These are phyloP conservation scores for Amaranthus palmeri DNA, from an alignment of 148 eudicot genomes.

Conservation along the genomic window DNA sequence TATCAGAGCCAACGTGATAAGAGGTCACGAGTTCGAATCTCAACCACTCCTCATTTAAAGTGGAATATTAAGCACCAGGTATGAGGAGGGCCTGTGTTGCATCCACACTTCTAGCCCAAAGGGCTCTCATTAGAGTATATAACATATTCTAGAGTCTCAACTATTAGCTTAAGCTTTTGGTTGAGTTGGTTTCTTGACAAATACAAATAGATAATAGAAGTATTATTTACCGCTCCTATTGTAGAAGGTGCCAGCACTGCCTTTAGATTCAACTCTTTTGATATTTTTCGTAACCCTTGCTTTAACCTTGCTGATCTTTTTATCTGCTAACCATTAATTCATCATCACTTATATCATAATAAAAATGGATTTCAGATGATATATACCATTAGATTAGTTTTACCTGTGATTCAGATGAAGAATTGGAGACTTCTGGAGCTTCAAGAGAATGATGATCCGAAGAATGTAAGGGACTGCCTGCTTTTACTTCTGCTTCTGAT, in stretches of 20 bases:
- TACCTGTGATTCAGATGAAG: neutral
- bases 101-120: too few species aligned
- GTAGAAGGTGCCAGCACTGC: constrained; percentile 40
- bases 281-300: constrained; percentile 14
- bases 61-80: too few species aligned
- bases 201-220: too few species aligned
- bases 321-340: constrained; percentile 24
- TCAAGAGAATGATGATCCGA: neutral
- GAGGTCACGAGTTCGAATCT: too few species aligned
- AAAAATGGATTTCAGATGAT: neutral
- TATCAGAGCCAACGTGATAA: too few species aligned
- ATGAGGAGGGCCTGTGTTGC: too few species aligned
- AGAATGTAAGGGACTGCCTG: constrained; percentile 14
- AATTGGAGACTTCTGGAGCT: neutral
- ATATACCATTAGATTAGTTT: too few species aligned
- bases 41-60: too few species aligned
- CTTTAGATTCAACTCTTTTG: constrained; percentile 32
- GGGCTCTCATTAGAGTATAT: too few species aligned
- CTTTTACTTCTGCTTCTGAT: neutral
- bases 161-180: too few species aligned
- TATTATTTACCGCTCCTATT: constrained; percentile 31
- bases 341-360: neutral
- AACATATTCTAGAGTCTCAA: too few species aligned
- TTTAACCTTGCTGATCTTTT: constrained; percentile 16
- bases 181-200: too few species aligned